A percentile compares a stretch with the other conserved stretches of the same genome.
Evolutionary conservation across 2,329 filamentous ascomycete species (phyloP).

Genomic region (Exophiala oligosperma): DNA sequence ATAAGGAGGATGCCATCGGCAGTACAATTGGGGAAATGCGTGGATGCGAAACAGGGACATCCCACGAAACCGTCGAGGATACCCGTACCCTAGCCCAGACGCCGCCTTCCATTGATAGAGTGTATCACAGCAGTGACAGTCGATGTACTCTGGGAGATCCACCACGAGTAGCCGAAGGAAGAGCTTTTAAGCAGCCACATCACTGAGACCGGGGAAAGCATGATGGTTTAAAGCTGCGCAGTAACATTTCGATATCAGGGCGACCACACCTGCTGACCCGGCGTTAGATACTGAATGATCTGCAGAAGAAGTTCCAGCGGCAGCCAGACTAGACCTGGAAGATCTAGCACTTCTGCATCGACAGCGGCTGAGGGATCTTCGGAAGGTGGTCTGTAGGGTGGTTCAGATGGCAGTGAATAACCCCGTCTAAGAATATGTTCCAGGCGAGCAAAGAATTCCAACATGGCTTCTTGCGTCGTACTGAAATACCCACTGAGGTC

Average conservation of each 20-base stretch:
- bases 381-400: neutral
- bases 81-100: neutral
- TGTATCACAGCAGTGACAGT: slow-evolving; percentile 8
- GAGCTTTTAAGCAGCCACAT: neutral
- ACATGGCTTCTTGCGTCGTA: slow-evolving; percentile 1
- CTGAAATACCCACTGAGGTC: neutral
- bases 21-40: neutral
- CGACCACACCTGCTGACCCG: slow-evolving; percentile 5
- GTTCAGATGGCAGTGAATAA: slow-evolving; percentile 1
- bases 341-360: neutral
- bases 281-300: slow-evolving; percentile 4
- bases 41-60: too few relatives aligned
- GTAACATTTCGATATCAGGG: slow-evolving; percentile 9
- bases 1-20: neutral
- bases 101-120: slow-evolving; percentile 4
- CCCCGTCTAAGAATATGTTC: neutral
- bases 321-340: neutral
- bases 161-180: slow-evolving; percentile 15
- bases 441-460: slow-evolving; percentile 5
- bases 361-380: neutral
- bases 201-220: slow-evolving; percentile 1
- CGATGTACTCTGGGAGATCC: slow-evolving; percentile 9
- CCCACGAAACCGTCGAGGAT: neutral
- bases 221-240: slow-evolving; percentile 3
- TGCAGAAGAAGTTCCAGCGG: slow-evolving; percentile 10